Evolutionary conservation across 2,329 filamentous ascomycete species (phyloP).

Genomic region (Aspergillus floridensis): DNA sequence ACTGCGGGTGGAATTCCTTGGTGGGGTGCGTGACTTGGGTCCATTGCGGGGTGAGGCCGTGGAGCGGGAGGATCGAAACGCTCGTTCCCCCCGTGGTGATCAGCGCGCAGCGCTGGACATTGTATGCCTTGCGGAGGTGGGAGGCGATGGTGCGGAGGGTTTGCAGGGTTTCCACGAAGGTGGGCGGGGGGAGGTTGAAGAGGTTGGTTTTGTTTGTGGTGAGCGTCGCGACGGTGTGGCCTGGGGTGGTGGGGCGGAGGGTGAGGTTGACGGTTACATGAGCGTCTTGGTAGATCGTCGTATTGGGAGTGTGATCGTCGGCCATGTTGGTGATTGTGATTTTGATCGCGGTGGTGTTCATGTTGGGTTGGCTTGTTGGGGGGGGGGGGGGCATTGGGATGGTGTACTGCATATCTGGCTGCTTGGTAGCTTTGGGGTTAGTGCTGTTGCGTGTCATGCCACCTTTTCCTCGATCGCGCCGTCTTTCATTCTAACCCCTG

Average conservation of each 20-base stretch:
- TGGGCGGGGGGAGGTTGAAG: background rate
- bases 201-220: background rate
- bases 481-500: background rate
- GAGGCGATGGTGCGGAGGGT: background rate
- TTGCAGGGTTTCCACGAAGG: background rate
- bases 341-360: background rate
- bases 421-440: background rate
- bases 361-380: background rate
- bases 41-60: slow-evolving; percentile 4
- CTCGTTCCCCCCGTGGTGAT: background rate
- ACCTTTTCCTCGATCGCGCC: background rate
- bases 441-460: background rate
- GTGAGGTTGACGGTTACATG: background rate
- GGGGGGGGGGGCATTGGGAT: background rate
- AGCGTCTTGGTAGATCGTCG: background rate
- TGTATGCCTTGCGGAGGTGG: background rate
- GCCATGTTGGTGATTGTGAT: background rate
- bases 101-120: background rate
- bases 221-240: slow-evolving; percentile 2
- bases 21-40: background rate
- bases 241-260: background rate
- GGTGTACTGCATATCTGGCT: background rate
- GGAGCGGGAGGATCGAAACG: slow-evolving; percentile 1
- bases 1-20: background rate
- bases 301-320: background rate